These are phyloP conservation scores for Colletotrichum liriopes DNA, from an alignment of 2,329 filamentous ascomycete genomes.

Conservation along the genomic window DNA sequence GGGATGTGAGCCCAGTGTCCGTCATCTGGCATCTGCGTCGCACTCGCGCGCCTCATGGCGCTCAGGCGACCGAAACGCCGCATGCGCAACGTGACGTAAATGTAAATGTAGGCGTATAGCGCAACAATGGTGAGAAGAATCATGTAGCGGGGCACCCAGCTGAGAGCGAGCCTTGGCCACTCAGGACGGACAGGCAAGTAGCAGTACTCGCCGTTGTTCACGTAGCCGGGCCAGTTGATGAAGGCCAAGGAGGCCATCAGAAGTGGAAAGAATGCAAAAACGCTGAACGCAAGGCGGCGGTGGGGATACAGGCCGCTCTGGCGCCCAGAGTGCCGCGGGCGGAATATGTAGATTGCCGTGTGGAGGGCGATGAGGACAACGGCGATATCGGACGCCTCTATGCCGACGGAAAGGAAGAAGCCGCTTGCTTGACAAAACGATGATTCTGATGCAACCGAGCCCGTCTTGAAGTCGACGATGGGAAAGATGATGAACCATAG, in stretches of 20 bases:
- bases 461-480: conserved; percentile 68
- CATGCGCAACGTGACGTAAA: conserved; percentile 71
- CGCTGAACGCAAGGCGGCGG: conserved; percentile 71
- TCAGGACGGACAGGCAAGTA: conserved; percentile 76
- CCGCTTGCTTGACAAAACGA: conserved; percentile 78
- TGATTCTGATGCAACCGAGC: conserved; percentile 65
- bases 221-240: conserved; percentile 70
- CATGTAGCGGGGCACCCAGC: conserved; percentile 82
- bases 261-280: conserved; percentile 72
- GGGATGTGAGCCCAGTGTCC: conserved; percentile 29
- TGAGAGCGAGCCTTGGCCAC: conserved; percentile 79
- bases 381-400: conserved; percentile 80
- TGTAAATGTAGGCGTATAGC: conserved; percentile 79
- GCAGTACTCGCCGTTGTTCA: conserved; percentile 78
- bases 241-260: conserved; percentile 76
- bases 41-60: conserved; percentile 33
- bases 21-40: conserved; percentile 24
- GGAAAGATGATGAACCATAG: conserved; percentile 79
- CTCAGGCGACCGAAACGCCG: conserved; percentile 54
- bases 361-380: conserved; percentile 83
- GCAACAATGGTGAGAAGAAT: conserved; percentile 76
- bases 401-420: conserved; percentile 77
- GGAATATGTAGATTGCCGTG: conserved; percentile 80
- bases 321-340: conserved; percentile 62
- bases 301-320: conserved; percentile 79